phyloP scores from a whole-genome alignment of 805 yeast species.

The Candida railenensis region DNA sequence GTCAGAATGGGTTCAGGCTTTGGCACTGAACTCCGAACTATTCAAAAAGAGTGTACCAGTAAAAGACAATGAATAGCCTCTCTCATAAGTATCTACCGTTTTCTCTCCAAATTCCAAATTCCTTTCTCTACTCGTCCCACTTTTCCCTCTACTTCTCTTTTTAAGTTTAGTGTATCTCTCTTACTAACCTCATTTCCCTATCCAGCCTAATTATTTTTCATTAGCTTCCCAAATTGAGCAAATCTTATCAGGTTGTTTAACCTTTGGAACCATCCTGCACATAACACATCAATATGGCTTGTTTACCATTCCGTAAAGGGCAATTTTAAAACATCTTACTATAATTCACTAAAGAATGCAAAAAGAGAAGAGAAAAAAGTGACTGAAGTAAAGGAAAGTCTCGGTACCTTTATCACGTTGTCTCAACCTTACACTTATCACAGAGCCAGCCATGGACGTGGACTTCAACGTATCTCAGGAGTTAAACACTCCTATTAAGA shows the following conservation, averaged over 20 bases:
- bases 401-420: neutral
- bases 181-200: neutral
- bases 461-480: slow-evolving; percentile 28
- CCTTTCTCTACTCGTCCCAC: neutral
- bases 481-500: slow-evolving; percentile 41
- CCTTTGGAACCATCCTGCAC: slow-evolving; percentile 1
- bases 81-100: too few species aligned
- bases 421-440: neutral
- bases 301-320: slow-evolving; percentile 2
- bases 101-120: too few species aligned
- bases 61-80: too few species aligned
- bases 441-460: slow-evolving; percentile 13
- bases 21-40: too few species aligned
- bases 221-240: neutral
- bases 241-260: too few species aligned
- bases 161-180: too few species aligned
- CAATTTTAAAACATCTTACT: neutral
- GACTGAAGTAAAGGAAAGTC: neutral
- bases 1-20: too few species aligned
- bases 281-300: neutral
- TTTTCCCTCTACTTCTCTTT: neutral
- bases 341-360: neutral
- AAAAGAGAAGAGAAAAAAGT: neutral
- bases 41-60: too few species aligned
- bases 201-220: neutral